Evolutionary conservation across 352 stramenopile genomes (phyloP), one percentile per base, ranked within the genome.

Genomic region (Phytophthora kernoviae): DNA sequence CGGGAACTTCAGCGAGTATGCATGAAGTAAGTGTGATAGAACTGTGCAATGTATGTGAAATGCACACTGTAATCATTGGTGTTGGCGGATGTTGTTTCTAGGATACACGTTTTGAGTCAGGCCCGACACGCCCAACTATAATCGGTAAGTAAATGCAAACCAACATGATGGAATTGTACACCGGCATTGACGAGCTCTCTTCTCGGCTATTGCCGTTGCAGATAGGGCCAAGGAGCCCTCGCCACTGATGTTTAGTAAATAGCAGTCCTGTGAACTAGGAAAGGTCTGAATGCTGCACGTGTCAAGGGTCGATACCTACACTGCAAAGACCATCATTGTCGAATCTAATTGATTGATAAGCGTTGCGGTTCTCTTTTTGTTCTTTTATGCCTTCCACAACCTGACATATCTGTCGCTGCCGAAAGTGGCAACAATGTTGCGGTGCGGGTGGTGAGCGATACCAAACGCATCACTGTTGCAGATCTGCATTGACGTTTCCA

Each of bases 351-450:
- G 20, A 39, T 24, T 40, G n/a, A 15, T 41, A 41, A 41, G 12
- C 34, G 18, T 1, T 41, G 34, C 12, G 14, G 34, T 15, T 17
- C n/a, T 18, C 5, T 15, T 18, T 41, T 12, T 11, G 4, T 27
- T 36, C 24, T 58, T 52, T 87, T 55, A 94, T 22, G 81, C 82
- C 59, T 91, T 91, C 86, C 86, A 95, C 45, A 95, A 48, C 43
- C 86, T 70, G 15, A 95, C 73, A 45, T 93, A 93, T 67, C 84
- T 75, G 39, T 97, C 91, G 24, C 73, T 93, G 18, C 84, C 84
- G 57, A 93, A 97, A 1, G 91, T 97, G 32, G 89, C 91, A 30
- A 97, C 43, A 22, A 97, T 56, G 60, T 97, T 97, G 45, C 88
- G 79, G 54, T 96, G 81, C 4, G 91, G 91, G 46, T 97, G 91